Evolutionary conservation across 108 stramenopile species (phyloP).

Genomic region (Nitzschia sp.): DNA sequence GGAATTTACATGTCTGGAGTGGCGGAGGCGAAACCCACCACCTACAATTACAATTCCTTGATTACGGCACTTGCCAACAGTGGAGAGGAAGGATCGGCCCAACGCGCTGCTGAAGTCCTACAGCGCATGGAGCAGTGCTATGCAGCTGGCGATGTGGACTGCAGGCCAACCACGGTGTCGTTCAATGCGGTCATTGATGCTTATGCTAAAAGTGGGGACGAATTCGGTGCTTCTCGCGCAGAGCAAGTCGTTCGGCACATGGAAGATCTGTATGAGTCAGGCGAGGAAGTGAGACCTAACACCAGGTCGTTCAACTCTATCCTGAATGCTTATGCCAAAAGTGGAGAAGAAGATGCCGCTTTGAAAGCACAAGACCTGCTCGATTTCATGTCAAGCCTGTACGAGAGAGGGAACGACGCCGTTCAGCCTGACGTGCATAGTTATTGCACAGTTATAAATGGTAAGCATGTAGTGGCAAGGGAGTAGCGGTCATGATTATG

Average conservation of each 20-base stretch:
- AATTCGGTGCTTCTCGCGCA: slow-evolving; percentile 55
- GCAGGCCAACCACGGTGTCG: slow-evolving; percentile 67
- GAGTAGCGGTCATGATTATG: background rate
- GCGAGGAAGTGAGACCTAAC: slow-evolving; percentile 61
- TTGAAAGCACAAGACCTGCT: slow-evolving; percentile 56
- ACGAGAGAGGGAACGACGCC: slow-evolving; percentile 36
- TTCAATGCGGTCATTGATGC: slow-evolving; percentile 67
- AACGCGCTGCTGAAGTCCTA: slow-evolving; percentile 61
- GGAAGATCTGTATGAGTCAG: slow-evolving; percentile 52
- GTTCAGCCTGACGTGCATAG: slow-evolving; percentile 71
- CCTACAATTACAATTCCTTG: slow-evolving; percentile 66
- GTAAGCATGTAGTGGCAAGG: too few species aligned
- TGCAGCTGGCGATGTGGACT: slow-evolving; percentile 41
- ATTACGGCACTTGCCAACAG: slow-evolving; percentile 70
- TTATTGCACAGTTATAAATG: slow-evolving; percentile 72
- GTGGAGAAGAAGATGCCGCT: slow-evolving; percentile 47
- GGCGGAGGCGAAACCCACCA: slow-evolving; percentile 39
- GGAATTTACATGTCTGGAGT: slow-evolving; percentile 41
- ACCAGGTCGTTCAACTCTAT: slow-evolving; percentile 65
- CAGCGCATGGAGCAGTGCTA: slow-evolving; percentile 64
- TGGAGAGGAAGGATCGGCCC: slow-evolving; percentile 53
- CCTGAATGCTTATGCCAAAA: slow-evolving; percentile 64
- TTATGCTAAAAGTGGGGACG: slow-evolving; percentile 57
- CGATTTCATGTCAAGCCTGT: slow-evolving; percentile 53
- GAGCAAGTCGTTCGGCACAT: slow-evolving; percentile 66